A percentile compares a stretch with the other conserved stretches of the same genome.
Conservation (phyloP, 2,329 filamentous ascomycete species). For the Arthrobotrys iridis region DNA sequence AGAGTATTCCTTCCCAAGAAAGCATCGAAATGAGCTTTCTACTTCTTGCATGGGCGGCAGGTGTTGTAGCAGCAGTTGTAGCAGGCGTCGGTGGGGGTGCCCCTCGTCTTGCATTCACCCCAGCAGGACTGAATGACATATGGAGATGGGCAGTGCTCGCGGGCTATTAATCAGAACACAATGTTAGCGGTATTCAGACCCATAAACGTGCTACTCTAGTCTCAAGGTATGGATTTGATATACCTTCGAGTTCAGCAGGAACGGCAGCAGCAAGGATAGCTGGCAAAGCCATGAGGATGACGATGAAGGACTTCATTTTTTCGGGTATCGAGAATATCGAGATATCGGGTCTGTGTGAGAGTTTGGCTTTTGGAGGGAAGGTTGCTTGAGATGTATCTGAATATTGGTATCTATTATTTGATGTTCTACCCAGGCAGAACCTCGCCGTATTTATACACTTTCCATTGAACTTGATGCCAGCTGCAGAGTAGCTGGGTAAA, state of each 20-base stretch:
- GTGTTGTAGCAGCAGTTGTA: constrained; percentile 42
- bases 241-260: constrained; percentile 19
- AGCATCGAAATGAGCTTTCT: not conserved
- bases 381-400: not conserved
- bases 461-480: too few relatives aligned
- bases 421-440: too few relatives aligned
- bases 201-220: too few relatives aligned
- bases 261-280: constrained; percentile 36
- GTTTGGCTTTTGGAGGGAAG: not conserved
- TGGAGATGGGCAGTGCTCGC: constrained; percentile 21
- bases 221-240: not conserved
- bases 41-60: constrained; percentile 34
- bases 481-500: too few relatives aligned
- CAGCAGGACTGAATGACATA: constrained; percentile 26
- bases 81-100: constrained; percentile 17
- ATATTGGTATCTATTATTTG: not conserved
- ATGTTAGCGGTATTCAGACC: not conserved
- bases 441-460: constrained; percentile 17
- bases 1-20: not conserved
- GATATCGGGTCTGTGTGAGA: not conserved
- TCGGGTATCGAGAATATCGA: not conserved
- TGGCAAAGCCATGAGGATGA: constrained; percentile 19
- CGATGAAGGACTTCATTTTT: constrained; percentile 45
- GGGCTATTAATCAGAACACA: not conserved
- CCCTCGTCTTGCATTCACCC: constrained; percentile 31